phyloP scores from a whole-genome alignment of 208 protist genomes.

The Acanthamoeba rhysodes region DNA sequence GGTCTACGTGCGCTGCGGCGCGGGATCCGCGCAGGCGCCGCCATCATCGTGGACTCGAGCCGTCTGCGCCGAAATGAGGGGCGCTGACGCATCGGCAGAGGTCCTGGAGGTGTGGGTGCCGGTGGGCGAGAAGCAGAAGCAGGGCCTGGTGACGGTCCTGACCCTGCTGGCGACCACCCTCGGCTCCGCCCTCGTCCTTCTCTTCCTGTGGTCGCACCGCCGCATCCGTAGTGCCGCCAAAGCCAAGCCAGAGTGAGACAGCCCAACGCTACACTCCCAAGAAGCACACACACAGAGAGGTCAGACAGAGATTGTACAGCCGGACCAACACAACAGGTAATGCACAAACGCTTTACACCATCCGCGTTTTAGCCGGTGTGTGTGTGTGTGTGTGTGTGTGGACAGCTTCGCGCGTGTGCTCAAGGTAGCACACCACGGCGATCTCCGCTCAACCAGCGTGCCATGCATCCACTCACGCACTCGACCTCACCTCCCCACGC shows the following conservation, averaged over 20 bases:
- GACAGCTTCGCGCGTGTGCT: too few relatives aligned
- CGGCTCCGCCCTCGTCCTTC: background rate
- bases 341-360: background rate
- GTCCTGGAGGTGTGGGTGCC: background rate
- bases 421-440: too few relatives aligned
- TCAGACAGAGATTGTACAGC: background rate
- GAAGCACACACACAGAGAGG: too few relatives aligned
- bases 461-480: too few relatives aligned
- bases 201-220: background rate
- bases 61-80: background rate
- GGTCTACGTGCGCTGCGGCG: background rate
- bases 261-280: background rate
- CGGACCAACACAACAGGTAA: background rate
- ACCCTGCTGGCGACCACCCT: conserved; percentile 21
- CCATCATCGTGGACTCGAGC: background rate
- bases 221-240: background rate
- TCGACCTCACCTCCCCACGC: too few relatives aligned
- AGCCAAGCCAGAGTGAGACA: background rate
- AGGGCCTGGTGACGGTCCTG: background rate
- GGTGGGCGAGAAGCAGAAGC: conserved; percentile 20
- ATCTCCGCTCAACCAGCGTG: too few relatives aligned
- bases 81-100: background rate
- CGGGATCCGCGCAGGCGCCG: background rate
- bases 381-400: too few relatives aligned
- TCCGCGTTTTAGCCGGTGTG: too few relatives aligned